Conservation (phyloP, 2,329 filamentous ascomycete genomes). For the Colletotrichum higginsianum region DNA sequence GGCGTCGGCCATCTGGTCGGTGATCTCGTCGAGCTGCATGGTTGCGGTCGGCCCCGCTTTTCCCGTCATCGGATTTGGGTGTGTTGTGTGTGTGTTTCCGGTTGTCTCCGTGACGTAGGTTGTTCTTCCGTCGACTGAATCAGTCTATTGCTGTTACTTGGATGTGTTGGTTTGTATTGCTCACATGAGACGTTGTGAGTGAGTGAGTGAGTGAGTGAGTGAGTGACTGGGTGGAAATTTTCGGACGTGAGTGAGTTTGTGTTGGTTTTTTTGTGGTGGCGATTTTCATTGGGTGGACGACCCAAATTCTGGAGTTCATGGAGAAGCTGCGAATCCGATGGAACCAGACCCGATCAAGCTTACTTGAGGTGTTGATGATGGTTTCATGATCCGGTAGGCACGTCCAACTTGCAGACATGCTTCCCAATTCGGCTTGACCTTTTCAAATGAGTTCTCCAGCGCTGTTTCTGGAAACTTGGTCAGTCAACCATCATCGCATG, state of each 20-base stretch:
- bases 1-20: constrained; percentile 57
- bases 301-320: constrained; percentile 40
- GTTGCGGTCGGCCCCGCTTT: constrained; percentile 30
- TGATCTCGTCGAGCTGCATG: constrained; percentile 61
- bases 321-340: constrained; percentile 34
- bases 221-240: constrained; percentile 20
- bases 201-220: constrained; percentile 20
- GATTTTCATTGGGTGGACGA: constrained; percentile 35
- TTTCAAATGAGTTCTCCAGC: not conserved
- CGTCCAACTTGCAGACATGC: too few relatives aligned
- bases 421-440: too few relatives aligned
- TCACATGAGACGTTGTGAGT: constrained; percentile 16
- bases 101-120: too few relatives aligned
- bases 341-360: constrained; percentile 18
- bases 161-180: not conserved
- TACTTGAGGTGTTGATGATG: not conserved
- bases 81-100: not conserved
- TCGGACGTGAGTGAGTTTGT: constrained; percentile 27
- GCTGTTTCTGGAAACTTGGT: not conserved
- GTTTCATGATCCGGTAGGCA: not conserved
- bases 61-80: not conserved
- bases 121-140: not conserved
- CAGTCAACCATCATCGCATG: not conserved
- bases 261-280: constrained; percentile 26
- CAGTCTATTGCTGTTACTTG: not conserved